These are phyloP conservation scores for Endotrypanum monterogeii DNA, from an alignment of 208 protist genomes.

Conservation along the genomic window DNA sequence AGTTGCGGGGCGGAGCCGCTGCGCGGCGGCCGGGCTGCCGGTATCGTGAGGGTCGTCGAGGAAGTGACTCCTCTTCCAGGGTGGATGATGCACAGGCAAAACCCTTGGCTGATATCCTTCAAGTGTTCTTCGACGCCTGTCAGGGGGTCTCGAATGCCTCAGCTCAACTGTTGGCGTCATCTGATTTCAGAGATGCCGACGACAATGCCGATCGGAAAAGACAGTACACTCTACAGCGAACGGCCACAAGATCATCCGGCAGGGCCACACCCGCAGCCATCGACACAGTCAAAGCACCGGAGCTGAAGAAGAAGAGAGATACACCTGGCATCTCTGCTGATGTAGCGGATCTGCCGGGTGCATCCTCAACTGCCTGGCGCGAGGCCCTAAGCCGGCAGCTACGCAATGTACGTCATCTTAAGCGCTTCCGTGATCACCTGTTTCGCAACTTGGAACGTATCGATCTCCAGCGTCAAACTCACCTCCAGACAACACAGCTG, in stretches of 20 bases:
- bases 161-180: background rate
- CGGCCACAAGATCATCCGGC: background rate
- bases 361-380: background rate
- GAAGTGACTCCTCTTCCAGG: background rate
- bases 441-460: conserved; percentile 47
- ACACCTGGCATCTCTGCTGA: background rate
- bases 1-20: background rate
- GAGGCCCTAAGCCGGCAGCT: conserved; percentile 40
- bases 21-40: too few species aligned
- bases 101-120: conserved; percentile 31
- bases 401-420: conserved; percentile 56
- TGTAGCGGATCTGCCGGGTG: background rate
- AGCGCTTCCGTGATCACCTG: conserved; percentile 58
- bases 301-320: background rate
- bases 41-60: background rate
- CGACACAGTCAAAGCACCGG: background rate
- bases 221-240: background rate
- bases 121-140: conserved; percentile 50
- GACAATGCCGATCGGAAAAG: background rate
- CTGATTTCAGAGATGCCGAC: conserved; percentile 1
- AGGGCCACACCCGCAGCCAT: background rate
- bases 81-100: background rate
- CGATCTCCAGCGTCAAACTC: conserved; percentile 51
- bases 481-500: conserved; percentile 32
- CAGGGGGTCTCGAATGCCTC: conserved; percentile 13